phyloP scores from a whole-genome alignment of 108 stramenopile genomes.

The Bacterosira constricta region DNA sequence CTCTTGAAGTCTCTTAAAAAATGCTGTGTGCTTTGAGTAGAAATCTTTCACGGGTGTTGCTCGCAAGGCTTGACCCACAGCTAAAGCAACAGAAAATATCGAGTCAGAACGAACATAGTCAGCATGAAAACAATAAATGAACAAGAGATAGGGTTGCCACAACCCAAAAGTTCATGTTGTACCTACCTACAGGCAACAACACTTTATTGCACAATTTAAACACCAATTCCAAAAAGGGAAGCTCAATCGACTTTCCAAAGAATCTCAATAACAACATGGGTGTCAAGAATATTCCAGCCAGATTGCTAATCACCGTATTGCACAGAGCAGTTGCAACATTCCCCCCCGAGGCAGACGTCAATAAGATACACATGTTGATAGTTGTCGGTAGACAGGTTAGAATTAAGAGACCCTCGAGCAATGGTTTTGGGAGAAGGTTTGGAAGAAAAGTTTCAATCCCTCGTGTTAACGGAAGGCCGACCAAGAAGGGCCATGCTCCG shows the following conservation, averaged over 20 bases:
- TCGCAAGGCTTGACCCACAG: slow-evolving; percentile 77
- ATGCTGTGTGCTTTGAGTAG: slow-evolving; percentile 58
- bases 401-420: slow-evolving; percentile 78
- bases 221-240: slow-evolving; percentile 79
- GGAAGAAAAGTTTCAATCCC: slow-evolving; percentile 49
- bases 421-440: slow-evolving; percentile 53
- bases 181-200: slow-evolving; percentile 67
- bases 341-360: slow-evolving; percentile 81
- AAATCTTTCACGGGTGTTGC: slow-evolving; percentile 58
- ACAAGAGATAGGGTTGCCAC: too few relatives aligned
- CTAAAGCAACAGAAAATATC: too few relatives aligned
- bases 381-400: slow-evolving; percentile 90
- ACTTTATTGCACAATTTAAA: slow-evolving; percentile 82
- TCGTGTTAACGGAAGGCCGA: slow-evolving; percentile 72
- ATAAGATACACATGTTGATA: slow-evolving; percentile 92
- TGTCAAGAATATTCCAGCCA: slow-evolving; percentile 89
- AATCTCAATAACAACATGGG: slow-evolving; percentile 80
- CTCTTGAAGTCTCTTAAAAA: slow-evolving; percentile 85
- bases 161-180: too few relatives aligned
- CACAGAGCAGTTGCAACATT: slow-evolving; percentile 85
- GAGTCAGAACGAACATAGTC: too few relatives aligned
- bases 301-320: slow-evolving; percentile 90
- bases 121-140: too few relatives aligned
- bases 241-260: slow-evolving; percentile 73
- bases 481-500: slow-evolving; percentile 75